These are phyloP conservation scores for Hemileccinum impolitum DNA, from an alignment of 768 basidiomycete species.

Conservation along the genomic window DNA sequence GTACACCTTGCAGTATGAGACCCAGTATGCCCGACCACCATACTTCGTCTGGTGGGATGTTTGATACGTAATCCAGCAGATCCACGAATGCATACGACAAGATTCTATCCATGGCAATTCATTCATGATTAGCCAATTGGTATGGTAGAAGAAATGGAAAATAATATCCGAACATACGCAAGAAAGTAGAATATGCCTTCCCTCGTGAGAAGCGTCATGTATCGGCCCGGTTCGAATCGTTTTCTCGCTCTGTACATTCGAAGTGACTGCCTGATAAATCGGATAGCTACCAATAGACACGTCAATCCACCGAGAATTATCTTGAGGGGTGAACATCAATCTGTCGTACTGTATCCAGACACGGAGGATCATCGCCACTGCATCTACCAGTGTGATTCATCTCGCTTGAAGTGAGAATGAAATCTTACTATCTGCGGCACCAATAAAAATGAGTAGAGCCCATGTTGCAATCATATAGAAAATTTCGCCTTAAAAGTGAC, in stretches of 20 bases:
- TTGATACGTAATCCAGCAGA: not conserved
- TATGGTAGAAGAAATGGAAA: not conserved
- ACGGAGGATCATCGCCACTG: conserved; percentile 2
- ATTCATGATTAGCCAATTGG: not conserved
- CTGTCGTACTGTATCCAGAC: not conserved
- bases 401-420: not conserved
- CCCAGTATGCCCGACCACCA: not conserved
- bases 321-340: not conserved
- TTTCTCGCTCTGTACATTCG: not conserved
- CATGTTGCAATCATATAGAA: not conserved
- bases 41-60: not conserved
- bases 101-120: not conserved
- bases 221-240: not conserved
- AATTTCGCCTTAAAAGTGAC: not conserved
- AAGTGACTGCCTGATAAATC: not conserved
- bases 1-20: not conserved
- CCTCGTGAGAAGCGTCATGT: not conserved
- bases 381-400: not conserved
- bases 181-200: not conserved
- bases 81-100: not conserved
- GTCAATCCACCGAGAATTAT: not conserved
- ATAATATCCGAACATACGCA: not conserved
- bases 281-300: not conserved
- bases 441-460: not conserved
- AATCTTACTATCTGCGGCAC: not conserved